These are phyloP conservation scores for Phlebiopsis gigantea DNA, from an alignment of 768 basidiomycete species.

Conservation along the genomic window DNA sequence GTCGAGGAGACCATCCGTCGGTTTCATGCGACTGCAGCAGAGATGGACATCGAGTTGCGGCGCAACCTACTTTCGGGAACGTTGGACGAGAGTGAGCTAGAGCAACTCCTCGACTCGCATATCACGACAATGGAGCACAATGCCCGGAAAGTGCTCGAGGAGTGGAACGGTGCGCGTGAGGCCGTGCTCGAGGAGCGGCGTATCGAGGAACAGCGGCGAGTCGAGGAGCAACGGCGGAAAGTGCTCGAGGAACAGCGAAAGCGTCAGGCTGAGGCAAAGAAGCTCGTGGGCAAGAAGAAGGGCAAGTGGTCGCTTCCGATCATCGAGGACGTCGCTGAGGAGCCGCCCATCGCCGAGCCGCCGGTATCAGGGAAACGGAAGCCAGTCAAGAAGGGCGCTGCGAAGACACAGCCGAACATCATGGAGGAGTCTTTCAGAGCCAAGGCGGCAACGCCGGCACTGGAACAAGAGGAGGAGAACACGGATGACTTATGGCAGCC, in stretches of 20 bases:
- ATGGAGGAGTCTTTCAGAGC: neutral
- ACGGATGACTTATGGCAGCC: neutral
- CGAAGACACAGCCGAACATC: neutral
- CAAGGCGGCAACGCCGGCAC: neutral
- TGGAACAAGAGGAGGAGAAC: neutral
- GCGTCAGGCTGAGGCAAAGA: constrained; percentile 20
- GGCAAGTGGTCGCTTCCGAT: neutral
- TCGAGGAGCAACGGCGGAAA: constrained; percentile 18
- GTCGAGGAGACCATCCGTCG: constrained; percentile 32
- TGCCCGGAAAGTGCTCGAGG: constrained; percentile 14
- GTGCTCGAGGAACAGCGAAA: constrained; percentile 27
- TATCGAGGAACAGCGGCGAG: constrained; percentile 6
- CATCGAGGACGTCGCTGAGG: neutral
- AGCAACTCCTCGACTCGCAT: constrained; percentile 46
- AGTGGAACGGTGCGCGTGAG: constrained; percentile 15
- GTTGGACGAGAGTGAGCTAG: constrained; percentile 50
- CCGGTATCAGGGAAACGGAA: neutral
- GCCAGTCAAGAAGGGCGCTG: neutral
- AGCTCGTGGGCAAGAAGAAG: neutral
- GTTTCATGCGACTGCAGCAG: constrained; percentile 36
- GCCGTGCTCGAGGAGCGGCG: constrained; percentile 22
- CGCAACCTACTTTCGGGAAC: constrained; percentile 33
- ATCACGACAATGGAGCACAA: constrained; percentile 22
- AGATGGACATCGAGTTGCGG: constrained; percentile 53
- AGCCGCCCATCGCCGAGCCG: neutral